Evolutionary conservation across 768 basidiomycete genomes (phyloP).

Genomic region (Termitomyces sp.): DNA sequence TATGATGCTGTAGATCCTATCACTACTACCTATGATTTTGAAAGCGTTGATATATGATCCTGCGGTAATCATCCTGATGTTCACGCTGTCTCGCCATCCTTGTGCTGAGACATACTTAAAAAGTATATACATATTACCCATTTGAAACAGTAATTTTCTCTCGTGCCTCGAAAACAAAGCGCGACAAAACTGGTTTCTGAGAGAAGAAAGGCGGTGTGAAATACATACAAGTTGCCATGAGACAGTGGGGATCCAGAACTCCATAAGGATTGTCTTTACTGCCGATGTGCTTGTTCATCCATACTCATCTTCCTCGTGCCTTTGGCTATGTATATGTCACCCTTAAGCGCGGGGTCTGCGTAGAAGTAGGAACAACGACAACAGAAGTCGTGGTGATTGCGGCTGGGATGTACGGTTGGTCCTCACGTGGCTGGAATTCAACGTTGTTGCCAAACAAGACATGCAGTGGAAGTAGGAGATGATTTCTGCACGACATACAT

Average conservation of each 20-base stretch:
- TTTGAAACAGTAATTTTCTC: background rate
- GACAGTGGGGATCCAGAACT: background rate
- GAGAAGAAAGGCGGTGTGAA: background rate
- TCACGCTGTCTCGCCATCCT: background rate
- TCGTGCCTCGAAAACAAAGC: background rate
- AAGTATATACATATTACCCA: background rate
- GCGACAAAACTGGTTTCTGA: background rate
- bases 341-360: too few species aligned
- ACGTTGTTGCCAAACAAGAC: constrained; percentile 9
- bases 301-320: background rate
- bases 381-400: too few species aligned
- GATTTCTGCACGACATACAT: too few species aligned
- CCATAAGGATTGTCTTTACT: background rate
- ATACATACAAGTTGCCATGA: background rate
- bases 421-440: background rate
- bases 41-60: background rate
- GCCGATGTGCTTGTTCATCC: background rate
- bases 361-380: too few species aligned
- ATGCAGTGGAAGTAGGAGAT: background rate
- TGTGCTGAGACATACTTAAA: background rate
- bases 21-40: background rate
- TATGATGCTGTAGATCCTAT: background rate
- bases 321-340: background rate
- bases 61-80: background rate
- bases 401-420: too few species aligned